Base-by-base conservation (phyloP, 2,329 filamentous ascomycete genomes). In the Aschersonia sp. region DNA sequence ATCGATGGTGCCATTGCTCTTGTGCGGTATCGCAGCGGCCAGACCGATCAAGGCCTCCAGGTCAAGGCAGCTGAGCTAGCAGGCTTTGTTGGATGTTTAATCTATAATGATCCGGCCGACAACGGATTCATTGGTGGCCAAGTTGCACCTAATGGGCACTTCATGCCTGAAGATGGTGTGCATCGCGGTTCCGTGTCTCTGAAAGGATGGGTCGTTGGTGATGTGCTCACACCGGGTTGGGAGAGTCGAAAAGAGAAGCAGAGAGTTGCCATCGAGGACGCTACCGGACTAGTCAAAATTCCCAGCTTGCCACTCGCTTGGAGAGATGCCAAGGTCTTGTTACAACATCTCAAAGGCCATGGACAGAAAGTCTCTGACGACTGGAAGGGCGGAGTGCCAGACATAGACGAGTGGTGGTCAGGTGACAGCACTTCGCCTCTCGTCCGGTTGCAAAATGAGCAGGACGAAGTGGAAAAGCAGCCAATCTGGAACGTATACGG, bases 401-500 rank as follows among this genome's bases (percentile, higher is more conserved):
- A 86, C 35, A 71, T 92, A 4, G 71, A 71, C 32, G 77, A 85
- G 57, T 96, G 88, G 84, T 95, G 84, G 81, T 86, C 88, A 3
- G 92, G 92, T 32, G 78, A 89, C 58, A 63, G 70, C 3, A 77
- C 75, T 1, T 87, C 86, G 3, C 89, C 89, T 0, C 73, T 80
- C 30, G 85, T 98, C 45, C 82, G 84, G 46, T 72, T 98, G 30
- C 79, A 82, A 64, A 97, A 97, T 62, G 68, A 88, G 51, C 89
- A 95, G 61, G 89, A 95, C 55, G 89, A 94, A 60, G 75, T 80
- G 9, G 77, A 84, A 50, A 74, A 84, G 59, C 87, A 95, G 62
- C 79, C 82, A 5, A 92, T 98, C 51, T 95, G 87, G 77, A 98
- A 98, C 59, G 80, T 97, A 1, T 80, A 95, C 57, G 89, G 86